Evolutionary conservation across 108 stramenopile genomes (phyloP).

Genomic region (Cyclotella choctawhatcheeana): DNA sequence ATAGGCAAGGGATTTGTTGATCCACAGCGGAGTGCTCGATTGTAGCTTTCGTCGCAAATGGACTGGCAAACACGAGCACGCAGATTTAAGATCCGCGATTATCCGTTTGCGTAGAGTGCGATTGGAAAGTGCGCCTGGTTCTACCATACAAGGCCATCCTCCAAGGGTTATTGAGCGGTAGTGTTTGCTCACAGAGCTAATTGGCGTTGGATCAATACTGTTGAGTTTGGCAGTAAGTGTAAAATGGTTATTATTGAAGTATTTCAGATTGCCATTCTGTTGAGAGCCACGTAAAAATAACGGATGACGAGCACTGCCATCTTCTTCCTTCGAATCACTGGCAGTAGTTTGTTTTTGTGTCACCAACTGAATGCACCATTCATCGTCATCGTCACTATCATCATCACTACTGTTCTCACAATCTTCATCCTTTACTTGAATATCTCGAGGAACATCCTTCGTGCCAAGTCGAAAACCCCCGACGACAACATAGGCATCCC

Average conservation of each 20-base stretch:
- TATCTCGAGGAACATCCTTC: background rate
- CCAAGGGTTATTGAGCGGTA: slow-evolving; percentile 61
- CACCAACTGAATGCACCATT: slow-evolving; percentile 29
- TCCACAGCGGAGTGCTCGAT: slow-evolving; percentile 67
- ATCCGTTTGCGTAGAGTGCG: slow-evolving; percentile 38
- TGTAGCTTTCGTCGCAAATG: slow-evolving; percentile 54
- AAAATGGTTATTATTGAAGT: slow-evolving; percentile 18
- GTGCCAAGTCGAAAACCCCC: slow-evolving; percentile 44
- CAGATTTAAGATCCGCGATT: slow-evolving; percentile 57
- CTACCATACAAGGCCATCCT: slow-evolving; percentile 60
- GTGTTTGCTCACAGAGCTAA: slow-evolving; percentile 64
- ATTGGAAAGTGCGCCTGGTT: slow-evolving; percentile 42
- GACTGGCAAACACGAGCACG: slow-evolving; percentile 52
- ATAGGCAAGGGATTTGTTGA: slow-evolving; percentile 65
- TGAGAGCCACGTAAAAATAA: slow-evolving; percentile 6
- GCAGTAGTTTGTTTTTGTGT: slow-evolving; percentile 14
- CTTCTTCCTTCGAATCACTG: background rate
- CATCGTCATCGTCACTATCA: slow-evolving; percentile 24
- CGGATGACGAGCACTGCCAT: slow-evolving; percentile 5
- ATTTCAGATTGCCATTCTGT: background rate
- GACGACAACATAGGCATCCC: slow-evolving; percentile 42
- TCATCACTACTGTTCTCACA: background rate
- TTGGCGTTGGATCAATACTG: slow-evolving; percentile 55
- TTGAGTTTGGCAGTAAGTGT: slow-evolving; percentile 34
- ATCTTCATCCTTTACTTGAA: slow-evolving; percentile 8